Evolutionary conservation across 345 rosid genomes (phyloP), one percentile per base, ranked within the genome.

Genomic region (Eucalyptus albens): DNA sequence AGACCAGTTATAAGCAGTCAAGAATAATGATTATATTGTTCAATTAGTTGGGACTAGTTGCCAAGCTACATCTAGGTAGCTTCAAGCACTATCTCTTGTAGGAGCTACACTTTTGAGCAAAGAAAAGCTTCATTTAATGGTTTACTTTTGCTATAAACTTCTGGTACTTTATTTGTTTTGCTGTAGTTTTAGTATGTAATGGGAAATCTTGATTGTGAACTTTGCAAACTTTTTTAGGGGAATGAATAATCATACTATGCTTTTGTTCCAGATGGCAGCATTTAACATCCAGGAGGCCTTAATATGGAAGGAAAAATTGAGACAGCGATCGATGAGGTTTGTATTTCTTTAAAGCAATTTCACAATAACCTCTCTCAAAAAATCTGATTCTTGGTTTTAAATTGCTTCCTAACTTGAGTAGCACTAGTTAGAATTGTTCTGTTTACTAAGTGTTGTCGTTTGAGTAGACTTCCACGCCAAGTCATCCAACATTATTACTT

Each of bases 201-300:
- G 83, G 82, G 83, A 72, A 72, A 72, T 72, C 45, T 72, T 37
- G 83, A 72, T 40, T 19, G 45, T 37, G 45, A 72, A 72, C 45
- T 37, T 37, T 15, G 83, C 83, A 72, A 72, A 24, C 83, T 72
- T 19, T 11, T 72, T 69, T 33, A 33, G 12, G 45, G 83, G 45
- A 72, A 21, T 10, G 45, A 72, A 40, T 37, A 72, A 72, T 37
- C 22, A 37, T 72, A 72, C 83, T 72, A 19, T 19, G 26, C 15
- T 37, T 3, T 72, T 72, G 87, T 89, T 89, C 87, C 92, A 98
- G 99, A 98, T 98, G 99, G 99, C 99, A 91, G 99, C 99, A 88
- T 98, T 98, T 94, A 96, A 98, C 94, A 97, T 98, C 92, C 99
- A 97, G 91, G 99, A 98, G 93, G 98, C 96, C 87, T 90, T 95